Evolutionary conservation across 140 eudicot genomes (phyloP).

Genomic region (Erigeron philadelphicus): DNA sequence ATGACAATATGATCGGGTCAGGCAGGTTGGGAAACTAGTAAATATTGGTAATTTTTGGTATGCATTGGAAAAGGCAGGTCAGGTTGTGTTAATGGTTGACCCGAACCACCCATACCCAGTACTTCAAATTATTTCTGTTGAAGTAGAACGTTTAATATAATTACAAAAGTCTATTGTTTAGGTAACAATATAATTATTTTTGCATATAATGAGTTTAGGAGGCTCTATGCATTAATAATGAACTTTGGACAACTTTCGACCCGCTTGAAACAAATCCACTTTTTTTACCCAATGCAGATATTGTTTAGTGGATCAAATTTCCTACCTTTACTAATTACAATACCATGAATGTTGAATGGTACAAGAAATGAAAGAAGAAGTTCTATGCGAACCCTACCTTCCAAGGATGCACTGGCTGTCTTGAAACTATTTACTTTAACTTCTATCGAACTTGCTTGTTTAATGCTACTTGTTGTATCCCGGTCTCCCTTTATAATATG

Average conservation of each 20-base stretch:
- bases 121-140: too few relatives aligned
- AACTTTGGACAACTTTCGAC: background rate
- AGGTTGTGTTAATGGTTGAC: too few relatives aligned
- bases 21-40: background rate
- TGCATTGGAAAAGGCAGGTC: too few relatives aligned
- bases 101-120: too few relatives aligned
- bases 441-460: conserved; percentile 29
- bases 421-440: conserved; percentile 32
- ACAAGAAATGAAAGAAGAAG: conserved; percentile 17
- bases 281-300: background rate
- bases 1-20: background rate
- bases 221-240: background rate
- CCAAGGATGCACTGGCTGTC: conserved; percentile 44
- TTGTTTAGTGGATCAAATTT: background rate
- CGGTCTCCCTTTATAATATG: conserved; percentile 52
- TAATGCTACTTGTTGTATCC: conserved; percentile 24
- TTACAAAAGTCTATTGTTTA: too few relatives aligned
- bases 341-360: background rate
- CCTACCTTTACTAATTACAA: background rate
- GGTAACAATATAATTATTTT: background rate
- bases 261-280: background rate
- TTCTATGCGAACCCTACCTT: conserved; percentile 44
- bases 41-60: too few relatives aligned
- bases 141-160: too few relatives aligned
- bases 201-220: background rate